phyloP scores from a whole-genome alignment of 2,329 filamentous ascomycete genomes.

The Annulohypoxylon truncatum region DNA sequence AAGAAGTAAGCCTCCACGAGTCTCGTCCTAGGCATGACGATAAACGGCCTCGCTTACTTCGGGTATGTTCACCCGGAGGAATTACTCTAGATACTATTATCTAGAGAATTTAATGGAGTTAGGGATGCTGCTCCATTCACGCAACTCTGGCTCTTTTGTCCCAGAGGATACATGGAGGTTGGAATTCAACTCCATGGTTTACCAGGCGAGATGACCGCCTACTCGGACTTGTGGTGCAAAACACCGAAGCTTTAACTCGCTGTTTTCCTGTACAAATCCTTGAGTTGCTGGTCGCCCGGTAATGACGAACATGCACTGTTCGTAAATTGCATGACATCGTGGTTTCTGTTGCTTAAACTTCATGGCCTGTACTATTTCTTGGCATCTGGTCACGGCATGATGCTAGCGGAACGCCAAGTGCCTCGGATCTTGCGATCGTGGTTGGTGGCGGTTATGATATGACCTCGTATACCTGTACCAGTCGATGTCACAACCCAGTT shows the following conservation, averaged over 20 bases:
- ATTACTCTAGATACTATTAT: constrained; percentile 12
- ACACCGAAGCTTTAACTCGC: constrained; percentile 24
- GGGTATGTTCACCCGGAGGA: constrained; percentile 19
- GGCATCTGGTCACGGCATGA: constrained; percentile 10
- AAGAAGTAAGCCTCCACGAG: constrained; percentile 36
- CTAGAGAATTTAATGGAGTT: constrained; percentile 14
- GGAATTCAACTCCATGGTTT: constrained; percentile 14
- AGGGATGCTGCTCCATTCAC: constrained; percentile 10
- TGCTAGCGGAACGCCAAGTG: constrained; percentile 11
- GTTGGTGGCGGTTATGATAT: constrained; percentile 17
- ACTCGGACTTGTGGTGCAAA: constrained; percentile 17
- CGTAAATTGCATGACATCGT: constrained; percentile 16
- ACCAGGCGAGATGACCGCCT: constrained; percentile 6
- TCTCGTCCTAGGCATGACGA: constrained; percentile 51
- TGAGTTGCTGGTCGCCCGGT: constrained; percentile 16
- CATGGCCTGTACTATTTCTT: constrained; percentile 9
- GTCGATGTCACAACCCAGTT: constrained; percentile 20
- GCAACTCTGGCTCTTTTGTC: neutral
- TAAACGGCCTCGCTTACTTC: constrained; percentile 47
- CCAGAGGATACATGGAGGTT: constrained; percentile 3
- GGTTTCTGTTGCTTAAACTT: constrained; percentile 18
- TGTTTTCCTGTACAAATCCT: constrained; percentile 15
- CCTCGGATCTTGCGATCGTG: constrained; percentile 12
- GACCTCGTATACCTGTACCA: constrained; percentile 13
- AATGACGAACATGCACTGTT: constrained; percentile 17